phyloP scores from a whole-genome alignment of 2,329 filamentous ascomycete genomes.

The Aspergillus sp. region DNA sequence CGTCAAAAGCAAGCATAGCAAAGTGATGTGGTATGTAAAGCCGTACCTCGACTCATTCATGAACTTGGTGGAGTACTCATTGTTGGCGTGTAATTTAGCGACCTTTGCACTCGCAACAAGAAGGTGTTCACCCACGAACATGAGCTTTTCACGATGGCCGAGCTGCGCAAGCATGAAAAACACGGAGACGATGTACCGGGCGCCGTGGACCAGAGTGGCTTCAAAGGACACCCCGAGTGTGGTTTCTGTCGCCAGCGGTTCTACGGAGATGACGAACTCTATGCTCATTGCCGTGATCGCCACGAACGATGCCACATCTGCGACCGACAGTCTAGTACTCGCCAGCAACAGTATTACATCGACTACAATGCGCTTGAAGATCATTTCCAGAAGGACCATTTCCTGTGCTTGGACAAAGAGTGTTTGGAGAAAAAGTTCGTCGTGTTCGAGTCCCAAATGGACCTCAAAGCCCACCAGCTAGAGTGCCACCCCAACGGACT shows the following conservation, averaged over 20 bases:
- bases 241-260: slow-evolving; percentile 89
- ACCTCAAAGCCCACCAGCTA: slow-evolving; percentile 89
- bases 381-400: slow-evolving; percentile 88
- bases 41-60: background rate
- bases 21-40: slow-evolving; percentile 72
- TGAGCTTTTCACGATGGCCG: slow-evolving; percentile 78
- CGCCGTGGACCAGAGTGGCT: slow-evolving; percentile 87
- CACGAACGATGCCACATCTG: slow-evolving; percentile 96
- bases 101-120: slow-evolving; percentile 89
- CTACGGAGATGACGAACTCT: slow-evolving; percentile 94
- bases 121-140: slow-evolving; percentile 99
- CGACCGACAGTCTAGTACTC: slow-evolving; percentile 63
- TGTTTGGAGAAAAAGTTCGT: slow-evolving; percentile 97
- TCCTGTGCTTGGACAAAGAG: slow-evolving; percentile 77
- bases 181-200: slow-evolving; percentile 89
- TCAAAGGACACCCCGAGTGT: slow-evolving; percentile 93
- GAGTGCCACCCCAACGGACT: slow-evolving; percentile 75
- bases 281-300: slow-evolving; percentile 86
- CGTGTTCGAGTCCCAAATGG: slow-evolving; percentile 92
- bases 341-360: slow-evolving; percentile 84
- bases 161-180: slow-evolving; percentile 83
- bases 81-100: slow-evolving; percentile 45
- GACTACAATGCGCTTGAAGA: slow-evolving; percentile 83
- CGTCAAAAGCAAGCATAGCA: slow-evolving; percentile 77
- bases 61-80: slow-evolving; percentile 5